Evolutionary conservation across 2,329 filamentous ascomycete species (phyloP).

Genomic region (Pseudogymnoascus sp.): DNA sequence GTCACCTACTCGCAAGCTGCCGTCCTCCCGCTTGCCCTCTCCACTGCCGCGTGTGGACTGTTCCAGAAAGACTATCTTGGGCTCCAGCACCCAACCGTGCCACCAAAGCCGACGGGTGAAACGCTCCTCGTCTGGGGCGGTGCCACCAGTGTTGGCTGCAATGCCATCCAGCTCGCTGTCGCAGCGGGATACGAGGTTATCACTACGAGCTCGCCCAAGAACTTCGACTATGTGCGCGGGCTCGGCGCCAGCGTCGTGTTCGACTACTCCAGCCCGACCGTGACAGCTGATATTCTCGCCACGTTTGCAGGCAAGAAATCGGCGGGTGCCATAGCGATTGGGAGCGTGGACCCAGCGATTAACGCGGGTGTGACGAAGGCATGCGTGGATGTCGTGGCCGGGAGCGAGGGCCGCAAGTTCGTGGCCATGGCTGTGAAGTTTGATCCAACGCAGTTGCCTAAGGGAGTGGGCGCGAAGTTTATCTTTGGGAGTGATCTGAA

Average conservation of each 20-base stretch:
- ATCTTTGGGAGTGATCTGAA: slow-evolving; percentile 24
- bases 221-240: slow-evolving; percentile 30
- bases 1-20: slow-evolving; percentile 27
- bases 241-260: slow-evolving; percentile 35
- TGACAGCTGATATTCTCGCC: slow-evolving; percentile 26
- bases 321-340: slow-evolving; percentile 30
- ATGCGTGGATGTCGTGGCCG: slow-evolving; percentile 22
- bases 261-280: slow-evolving; percentile 29
- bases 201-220: slow-evolving; percentile 30
- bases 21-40: slow-evolving; percentile 29
- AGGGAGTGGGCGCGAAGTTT: slow-evolving; percentile 20
- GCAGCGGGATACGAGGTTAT: slow-evolving; percentile 35
- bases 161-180: slow-evolving; percentile 36
- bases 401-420: slow-evolving; percentile 20
- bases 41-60: slow-evolving; percentile 29
- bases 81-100: slow-evolving; percentile 20
- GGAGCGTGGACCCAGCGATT: slow-evolving; percentile 6
- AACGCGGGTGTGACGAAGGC: slow-evolving; percentile 15
- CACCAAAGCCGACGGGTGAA: slow-evolving; percentile 14
- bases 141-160: slow-evolving; percentile 17
- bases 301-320: slow-evolving; percentile 25
- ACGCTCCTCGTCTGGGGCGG: slow-evolving; percentile 18
- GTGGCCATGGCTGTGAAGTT: neutral
- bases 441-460: neutral
- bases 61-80: slow-evolving; percentile 21